These are phyloP conservation scores for Malassezia arunalokei DNA, from an alignment of 1,284 basidiomycete genomes.

Conservation along the genomic window DNA sequence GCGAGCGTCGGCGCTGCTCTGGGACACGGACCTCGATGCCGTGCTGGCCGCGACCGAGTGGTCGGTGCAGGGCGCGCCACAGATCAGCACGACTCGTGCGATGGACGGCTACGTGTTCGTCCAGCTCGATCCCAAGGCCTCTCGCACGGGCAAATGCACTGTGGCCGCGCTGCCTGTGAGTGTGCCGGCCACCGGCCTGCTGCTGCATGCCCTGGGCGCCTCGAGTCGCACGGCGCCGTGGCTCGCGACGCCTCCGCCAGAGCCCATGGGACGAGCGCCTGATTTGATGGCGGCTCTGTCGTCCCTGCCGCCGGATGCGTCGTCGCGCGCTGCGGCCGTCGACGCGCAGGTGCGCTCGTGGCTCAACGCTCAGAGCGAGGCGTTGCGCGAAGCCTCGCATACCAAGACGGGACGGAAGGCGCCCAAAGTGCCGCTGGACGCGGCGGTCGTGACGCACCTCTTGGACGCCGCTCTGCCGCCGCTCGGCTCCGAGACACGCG, in stretches of 20 bases:
- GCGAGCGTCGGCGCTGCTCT: constrained; percentile 14
- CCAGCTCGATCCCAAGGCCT: constrained; percentile 4
- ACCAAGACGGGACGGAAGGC: constrained; percentile 13
- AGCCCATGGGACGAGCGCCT: not conserved
- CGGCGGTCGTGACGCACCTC: constrained; percentile 1
- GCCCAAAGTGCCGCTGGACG: constrained; percentile 6
- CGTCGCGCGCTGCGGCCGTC: not conserved
- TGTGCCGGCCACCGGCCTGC: constrained; percentile 6
- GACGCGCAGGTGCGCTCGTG: constrained; percentile 2
- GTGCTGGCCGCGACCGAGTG: constrained; percentile 12
- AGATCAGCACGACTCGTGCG: constrained; percentile 1
- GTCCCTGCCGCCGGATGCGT: not conserved
- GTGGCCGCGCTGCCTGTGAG: constrained; percentile 12
- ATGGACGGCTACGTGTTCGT: constrained; percentile 6
- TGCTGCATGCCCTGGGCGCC: constrained; percentile 13
- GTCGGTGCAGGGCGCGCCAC: not conserved
- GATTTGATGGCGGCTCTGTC: not conserved
- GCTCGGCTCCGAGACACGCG: not conserved
- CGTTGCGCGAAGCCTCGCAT: constrained; percentile 1
- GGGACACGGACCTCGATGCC: constrained; percentile 13
- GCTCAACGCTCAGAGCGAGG: constrained; percentile 1
- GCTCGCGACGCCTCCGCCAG: not conserved
- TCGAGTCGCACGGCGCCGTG: constrained; percentile 9
- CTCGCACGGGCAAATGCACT: not conserved
- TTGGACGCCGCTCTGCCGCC: constrained; percentile 5